Percentiles rank a stretch among this genome's conserved stretches.
Conservation (phyloP, 306 rosid genomes). For the Prunus campanulata region DNA sequence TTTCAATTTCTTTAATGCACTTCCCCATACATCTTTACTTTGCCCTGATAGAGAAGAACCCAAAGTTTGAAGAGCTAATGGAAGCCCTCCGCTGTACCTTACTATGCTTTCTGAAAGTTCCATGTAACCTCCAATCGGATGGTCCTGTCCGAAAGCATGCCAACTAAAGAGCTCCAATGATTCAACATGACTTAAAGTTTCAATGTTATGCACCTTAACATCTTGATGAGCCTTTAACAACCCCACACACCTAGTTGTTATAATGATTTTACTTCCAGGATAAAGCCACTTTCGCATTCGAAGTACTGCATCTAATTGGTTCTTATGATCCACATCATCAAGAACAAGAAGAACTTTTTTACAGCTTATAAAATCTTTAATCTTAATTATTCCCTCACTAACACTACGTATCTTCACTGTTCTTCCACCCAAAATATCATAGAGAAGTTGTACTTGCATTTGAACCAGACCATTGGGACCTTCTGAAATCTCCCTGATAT, state of each 20-base stretch:
- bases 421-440: not conserved
- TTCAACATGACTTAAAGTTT: not conserved
- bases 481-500: not conserved
- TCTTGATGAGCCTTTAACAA: not conserved
- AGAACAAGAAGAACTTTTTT: not conserved
- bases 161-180: slow-evolving; percentile 2
- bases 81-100: no score
- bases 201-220: not conserved
- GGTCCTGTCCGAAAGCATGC: not conserved
- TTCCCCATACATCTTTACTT: no score
- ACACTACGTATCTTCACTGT: not conserved
- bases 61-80: no score
- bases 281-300: not conserved
- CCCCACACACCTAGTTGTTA: not conserved
- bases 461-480: not conserved
- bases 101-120: no score
- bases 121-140: no score
- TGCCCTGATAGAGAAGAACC: no score
- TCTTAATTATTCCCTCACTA: not conserved
- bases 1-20: no score
- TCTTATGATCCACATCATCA: not conserved
- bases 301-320: not conserved
- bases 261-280: not conserved
- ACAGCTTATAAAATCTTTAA: not conserved
- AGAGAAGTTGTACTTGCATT: not conserved